phyloP scores from a whole-genome alignment of 495 filamentous ascomycete species.

The Bacidia rubella region DNA sequence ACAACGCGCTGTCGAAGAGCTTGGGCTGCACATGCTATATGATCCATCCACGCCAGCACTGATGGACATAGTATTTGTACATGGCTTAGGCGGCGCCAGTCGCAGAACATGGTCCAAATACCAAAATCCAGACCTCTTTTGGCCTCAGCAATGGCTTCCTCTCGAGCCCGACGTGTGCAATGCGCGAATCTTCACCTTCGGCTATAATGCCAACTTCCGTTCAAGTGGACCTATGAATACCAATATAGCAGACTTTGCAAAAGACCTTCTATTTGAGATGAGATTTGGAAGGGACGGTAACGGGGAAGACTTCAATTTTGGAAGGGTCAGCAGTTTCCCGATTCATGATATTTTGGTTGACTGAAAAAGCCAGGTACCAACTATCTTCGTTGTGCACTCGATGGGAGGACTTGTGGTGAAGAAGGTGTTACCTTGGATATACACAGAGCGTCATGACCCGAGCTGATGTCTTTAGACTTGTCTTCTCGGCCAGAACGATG shows the following conservation, averaged over 20 bases:
- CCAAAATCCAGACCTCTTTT: conserved; percentile 21
- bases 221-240: conserved; percentile 8
- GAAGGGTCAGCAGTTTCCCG: conserved; percentile 7
- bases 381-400: conserved; percentile 31
- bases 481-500: conserved; percentile 28
- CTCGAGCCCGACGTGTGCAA: conserved; percentile 21
- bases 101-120: conserved; percentile 24
- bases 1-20: background rate
- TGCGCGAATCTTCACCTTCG: conserved; percentile 26
- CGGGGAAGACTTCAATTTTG: conserved; percentile 11
- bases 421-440: conserved; percentile 23
- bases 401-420: conserved; percentile 38
- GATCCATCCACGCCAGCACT: conserved; percentile 33
- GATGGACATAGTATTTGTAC: conserved; percentile 27
- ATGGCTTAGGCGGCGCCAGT: conserved; percentile 26
- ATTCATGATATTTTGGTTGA: background rate
- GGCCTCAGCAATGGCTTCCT: conserved; percentile 25
- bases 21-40: conserved; percentile 1
- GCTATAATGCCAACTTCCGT: conserved; percentile 26
- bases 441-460: background rate
- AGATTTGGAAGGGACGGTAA: conserved; percentile 20
- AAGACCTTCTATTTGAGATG: conserved; percentile 23
- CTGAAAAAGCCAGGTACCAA: conserved; percentile 14
- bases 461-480: conserved; percentile 14
- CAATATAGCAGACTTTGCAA: conserved; percentile 26